phyloP scores from a whole-genome alignment of 2,329 filamentous ascomycete species.

The Drechslerella coelobrocha region DNA sequence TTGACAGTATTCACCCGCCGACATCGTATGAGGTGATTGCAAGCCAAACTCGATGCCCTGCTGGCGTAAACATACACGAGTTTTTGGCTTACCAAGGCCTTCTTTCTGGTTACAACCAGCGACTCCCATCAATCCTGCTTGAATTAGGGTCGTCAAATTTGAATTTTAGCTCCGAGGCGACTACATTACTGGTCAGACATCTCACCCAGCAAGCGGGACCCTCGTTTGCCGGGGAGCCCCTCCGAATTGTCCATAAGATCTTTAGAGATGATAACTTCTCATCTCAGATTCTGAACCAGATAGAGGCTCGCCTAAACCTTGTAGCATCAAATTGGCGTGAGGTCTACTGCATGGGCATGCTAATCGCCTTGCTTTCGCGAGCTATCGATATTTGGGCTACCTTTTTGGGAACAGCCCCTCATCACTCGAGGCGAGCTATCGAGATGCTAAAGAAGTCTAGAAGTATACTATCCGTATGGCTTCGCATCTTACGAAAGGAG shows the following conservation, averaged over 20 bases:
- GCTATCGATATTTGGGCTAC: conserved; percentile 53
- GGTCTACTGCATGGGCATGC: conserved; percentile 65
- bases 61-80: conserved; percentile 62
- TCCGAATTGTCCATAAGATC: conserved; percentile 62
- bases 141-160: conserved; percentile 65
- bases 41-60: conserved; percentile 62
- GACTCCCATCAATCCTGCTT: conserved; percentile 62
- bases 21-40: conserved; percentile 66
- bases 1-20: conserved; percentile 56
- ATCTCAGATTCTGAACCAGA: conserved; percentile 60
- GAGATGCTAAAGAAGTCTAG: conserved; percentile 60
- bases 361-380: conserved; percentile 64
- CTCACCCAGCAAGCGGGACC: conserved; percentile 67
- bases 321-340: conserved; percentile 69
- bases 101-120: conserved; percentile 60
- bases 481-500: conserved; percentile 61
- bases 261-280: conserved; percentile 65
- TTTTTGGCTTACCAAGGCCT: conserved; percentile 64
- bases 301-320: conserved; percentile 61
- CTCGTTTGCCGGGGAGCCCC: conserved; percentile 51
- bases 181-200: conserved; percentile 62
- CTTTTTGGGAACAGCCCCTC: conserved; percentile 36
- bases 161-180: conserved; percentile 67
- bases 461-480: conserved; percentile 63
- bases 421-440: conserved; percentile 4